These are phyloP conservation scores for Kalmanozyma brasiliensis DNA, from an alignment of 1,284 basidiomycete species.

Conservation along the genomic window DNA sequence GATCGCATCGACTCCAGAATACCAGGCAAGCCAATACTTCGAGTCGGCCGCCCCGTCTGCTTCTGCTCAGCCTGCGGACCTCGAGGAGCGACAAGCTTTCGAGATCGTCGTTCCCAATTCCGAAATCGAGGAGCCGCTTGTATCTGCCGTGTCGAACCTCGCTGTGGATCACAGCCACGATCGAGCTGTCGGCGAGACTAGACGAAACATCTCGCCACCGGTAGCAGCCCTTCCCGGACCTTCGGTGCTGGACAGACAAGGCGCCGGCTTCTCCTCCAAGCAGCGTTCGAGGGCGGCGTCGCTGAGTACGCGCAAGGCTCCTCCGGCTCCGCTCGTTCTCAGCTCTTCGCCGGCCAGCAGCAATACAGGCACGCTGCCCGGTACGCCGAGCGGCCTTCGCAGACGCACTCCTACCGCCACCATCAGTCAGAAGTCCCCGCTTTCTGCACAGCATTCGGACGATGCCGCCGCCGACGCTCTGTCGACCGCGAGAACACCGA, in stretches of 20 bases:
- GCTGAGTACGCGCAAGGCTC: slow-evolving; percentile 22
- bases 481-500: slow-evolving; percentile 1
- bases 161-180: slow-evolving; percentile 1
- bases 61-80: neutral
- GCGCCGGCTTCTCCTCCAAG: slow-evolving; percentile 22
- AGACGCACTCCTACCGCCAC: slow-evolving; percentile 25
- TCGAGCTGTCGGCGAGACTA: neutral
- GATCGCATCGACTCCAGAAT: slow-evolving; percentile 34
- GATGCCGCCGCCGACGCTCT: neutral
- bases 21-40: slow-evolving; percentile 37
- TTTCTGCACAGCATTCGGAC: slow-evolving; percentile 19
- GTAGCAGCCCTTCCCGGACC: slow-evolving; percentile 7
- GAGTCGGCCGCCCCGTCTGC: slow-evolving; percentile 15
- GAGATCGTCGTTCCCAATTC: neutral
- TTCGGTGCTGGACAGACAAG: slow-evolving; percentile 9
- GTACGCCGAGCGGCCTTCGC: slow-evolving; percentile 16
- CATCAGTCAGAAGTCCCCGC: slow-evolving; percentile 24
- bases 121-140: neutral
- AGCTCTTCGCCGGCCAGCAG: slow-evolving; percentile 32
- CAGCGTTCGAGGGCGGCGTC: slow-evolving; percentile 26
- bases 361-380: slow-evolving; percentile 23
- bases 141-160: neutral
- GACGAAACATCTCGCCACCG: neutral
- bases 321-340: slow-evolving; percentile 37
- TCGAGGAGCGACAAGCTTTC: neutral